Conservation (phyloP, 1,284 basidiomycete species). For the Bondarzewia mesenterica region DNA sequence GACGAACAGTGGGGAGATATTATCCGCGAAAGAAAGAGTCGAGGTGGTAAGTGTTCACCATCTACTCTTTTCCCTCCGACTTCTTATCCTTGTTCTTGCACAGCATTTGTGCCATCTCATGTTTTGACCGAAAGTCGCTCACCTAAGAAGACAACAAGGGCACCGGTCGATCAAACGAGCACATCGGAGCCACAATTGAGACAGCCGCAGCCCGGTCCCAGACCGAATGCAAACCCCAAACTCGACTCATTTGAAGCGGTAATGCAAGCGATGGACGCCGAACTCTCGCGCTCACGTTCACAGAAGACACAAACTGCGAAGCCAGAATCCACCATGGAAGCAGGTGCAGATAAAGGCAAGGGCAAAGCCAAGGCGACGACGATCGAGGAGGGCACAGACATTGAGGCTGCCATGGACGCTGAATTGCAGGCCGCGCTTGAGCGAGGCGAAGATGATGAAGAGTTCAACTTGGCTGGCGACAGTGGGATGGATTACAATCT, state of each 20-base stretch:
- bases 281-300: constrained; percentile 46
- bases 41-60: constrained; percentile 58
- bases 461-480: constrained; percentile 40
- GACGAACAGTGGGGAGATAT: constrained; percentile 82
- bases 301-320: constrained; percentile 15
- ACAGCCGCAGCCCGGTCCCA: constrained; percentile 23
- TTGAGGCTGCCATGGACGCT: constrained; percentile 78
- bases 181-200: constrained; percentile 5
- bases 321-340: constrained; percentile 6
- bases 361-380: constrained; percentile 25
- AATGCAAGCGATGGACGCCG: constrained; percentile 90
- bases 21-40: constrained; percentile 58
- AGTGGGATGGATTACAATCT: constrained; percentile 71
- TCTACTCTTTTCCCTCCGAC: not conserved
- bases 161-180: not conserved
- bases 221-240: constrained; percentile 47
- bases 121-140: constrained; percentile 17
- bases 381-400: constrained; percentile 38
- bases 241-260: constrained; percentile 91
- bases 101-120: constrained; percentile 64
- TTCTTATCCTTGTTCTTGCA: not conserved
- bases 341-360: constrained; percentile 15
- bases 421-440: constrained; percentile 69
- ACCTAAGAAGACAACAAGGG: constrained; percentile 9
- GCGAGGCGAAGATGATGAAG: constrained; percentile 43